Evolutionary conservation across 2,329 filamentous ascomycete species (phyloP).

Genomic region (Aspergillus transmontanensis): DNA sequence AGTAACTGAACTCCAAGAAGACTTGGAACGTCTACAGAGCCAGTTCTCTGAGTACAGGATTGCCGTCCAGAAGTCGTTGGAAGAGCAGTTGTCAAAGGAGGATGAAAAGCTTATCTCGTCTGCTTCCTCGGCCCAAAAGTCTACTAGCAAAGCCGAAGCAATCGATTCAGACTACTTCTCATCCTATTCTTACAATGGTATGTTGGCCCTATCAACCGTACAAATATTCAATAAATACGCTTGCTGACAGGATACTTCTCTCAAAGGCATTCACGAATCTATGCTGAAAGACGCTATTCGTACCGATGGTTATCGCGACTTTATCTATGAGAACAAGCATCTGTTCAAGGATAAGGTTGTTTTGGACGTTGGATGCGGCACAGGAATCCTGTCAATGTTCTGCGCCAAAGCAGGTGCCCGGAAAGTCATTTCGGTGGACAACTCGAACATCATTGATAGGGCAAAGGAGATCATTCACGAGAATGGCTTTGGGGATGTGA

Average conservation of each 20-base stretch:
- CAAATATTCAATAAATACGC: background rate
- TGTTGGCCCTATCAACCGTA: slow-evolving; percentile 19
- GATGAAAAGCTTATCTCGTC: slow-evolving; percentile 43
- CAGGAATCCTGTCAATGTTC: slow-evolving; percentile 90
- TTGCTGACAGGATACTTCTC: slow-evolving; percentile 3
- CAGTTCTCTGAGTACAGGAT: slow-evolving; percentile 68
- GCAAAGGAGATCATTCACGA: slow-evolving; percentile 81
- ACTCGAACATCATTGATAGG: slow-evolving; percentile 85
- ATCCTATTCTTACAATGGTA: slow-evolving; percentile 70
- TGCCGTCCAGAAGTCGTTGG: slow-evolving; percentile 67
- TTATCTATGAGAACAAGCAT: slow-evolving; percentile 89
- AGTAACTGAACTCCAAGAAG: slow-evolving; percentile 62
- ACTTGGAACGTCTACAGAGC: slow-evolving; percentile 60
- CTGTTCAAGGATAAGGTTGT: slow-evolving; percentile 84
- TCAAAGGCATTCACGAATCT: slow-evolving; percentile 81
- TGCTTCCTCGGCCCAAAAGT: slow-evolving; percentile 31
- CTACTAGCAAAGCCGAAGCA: slow-evolving; percentile 45
- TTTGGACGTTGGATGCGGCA: slow-evolving; percentile 86
- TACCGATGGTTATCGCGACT: slow-evolving; percentile 90
- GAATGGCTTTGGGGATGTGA: slow-evolving; percentile 72
- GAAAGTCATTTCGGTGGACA: slow-evolving; percentile 87
- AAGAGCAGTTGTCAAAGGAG: slow-evolving; percentile 65
- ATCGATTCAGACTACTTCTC: slow-evolving; percentile 65
- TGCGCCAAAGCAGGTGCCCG: slow-evolving; percentile 86
- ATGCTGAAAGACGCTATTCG: slow-evolving; percentile 92